Evolutionary conservation across 2,329 filamentous ascomycete species (phyloP), one percentile per base, ranked within the genome.

Genomic region (Stylonectria norvegica): DNA sequence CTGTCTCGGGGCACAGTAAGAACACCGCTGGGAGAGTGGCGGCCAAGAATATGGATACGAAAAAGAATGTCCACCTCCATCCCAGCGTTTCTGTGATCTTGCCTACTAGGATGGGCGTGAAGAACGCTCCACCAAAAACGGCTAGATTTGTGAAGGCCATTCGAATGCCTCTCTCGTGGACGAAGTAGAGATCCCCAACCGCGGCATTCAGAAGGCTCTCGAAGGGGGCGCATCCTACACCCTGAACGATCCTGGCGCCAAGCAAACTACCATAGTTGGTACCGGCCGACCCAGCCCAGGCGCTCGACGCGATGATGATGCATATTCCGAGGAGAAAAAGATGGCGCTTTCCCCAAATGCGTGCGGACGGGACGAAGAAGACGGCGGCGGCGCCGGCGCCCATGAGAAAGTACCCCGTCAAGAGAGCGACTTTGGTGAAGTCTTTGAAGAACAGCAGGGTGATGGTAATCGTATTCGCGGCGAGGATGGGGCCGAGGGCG

Each of bases 331-430:
- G 55, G 18, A 96, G 66, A 62, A 95, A 96, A 12, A 89, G 69
- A 68, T 96, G 91, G 28, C 90, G 78, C 66, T 95, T 96, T 27
- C 91, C 91, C 86, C 88, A 96, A 48, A 96, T 84, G 42, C 90
- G 80, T 15, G 87, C 89, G 1, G 85, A 87, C 0, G 91, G 87
- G 3, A 96, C 89, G 64, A 90, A 90, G 49, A 96, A 73, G 62
- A 93, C 80, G 36, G 87, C 89, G 1, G 85, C 85, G 11, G 89
- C 70, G 9, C 88, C 89, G 3, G 89, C 86, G 15, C 89, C 91
- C 19, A 90, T 78, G 15, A 96, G 75, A 62, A 89, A 90, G 64
- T 90, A 95, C 38, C 89, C 90, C 0, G 90, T 96, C 28, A 95
- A 69, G 10, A 93, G 71, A 3, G 89, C 89, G 42, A 90, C 80